phyloP scores from a whole-genome alignment of 75 land plant species.

The Pinus tabuliformis region DNA sequence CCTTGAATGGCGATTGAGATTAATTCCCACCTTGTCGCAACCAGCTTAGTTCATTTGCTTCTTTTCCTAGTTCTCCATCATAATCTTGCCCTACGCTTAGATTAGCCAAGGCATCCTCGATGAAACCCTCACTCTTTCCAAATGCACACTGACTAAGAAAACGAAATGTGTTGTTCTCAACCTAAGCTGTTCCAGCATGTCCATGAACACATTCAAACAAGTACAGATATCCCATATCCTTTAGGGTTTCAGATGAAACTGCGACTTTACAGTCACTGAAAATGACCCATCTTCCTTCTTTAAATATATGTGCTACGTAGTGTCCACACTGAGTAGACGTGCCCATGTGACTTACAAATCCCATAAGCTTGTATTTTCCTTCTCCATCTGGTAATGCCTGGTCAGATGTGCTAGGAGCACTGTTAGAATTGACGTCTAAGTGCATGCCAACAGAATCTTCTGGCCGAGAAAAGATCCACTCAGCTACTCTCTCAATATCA shows the following conservation, averaged over 20 bases:
- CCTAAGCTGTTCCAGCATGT: neutral
- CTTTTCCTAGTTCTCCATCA: too few relatives aligned
- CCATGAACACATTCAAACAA: constrained; percentile 68
- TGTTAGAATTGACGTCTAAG: constrained; percentile 48
- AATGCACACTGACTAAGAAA: too few relatives aligned
- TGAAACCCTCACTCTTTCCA: too few relatives aligned
- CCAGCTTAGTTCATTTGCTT: too few relatives aligned
- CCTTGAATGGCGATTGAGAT: too few relatives aligned
- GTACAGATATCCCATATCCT: constrained; percentile 97
- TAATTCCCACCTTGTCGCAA: too few relatives aligned
- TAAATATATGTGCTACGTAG: constrained; percentile 89
- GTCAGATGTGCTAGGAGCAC: constrained; percentile 17
- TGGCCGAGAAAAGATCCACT: constrained; percentile 93
- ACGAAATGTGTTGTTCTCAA: too few relatives aligned
- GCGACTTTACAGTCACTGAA: constrained; percentile 95
- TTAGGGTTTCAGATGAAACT: constrained; percentile 84
- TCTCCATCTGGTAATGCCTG: constrained; percentile 72
- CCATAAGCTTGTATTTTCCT: constrained; percentile 90
- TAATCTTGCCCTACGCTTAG: too few relatives aligned
- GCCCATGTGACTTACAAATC: constrained; percentile 94
- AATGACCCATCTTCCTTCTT: constrained; percentile 95
- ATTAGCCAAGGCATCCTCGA: too few relatives aligned
- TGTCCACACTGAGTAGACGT: constrained; percentile 98
- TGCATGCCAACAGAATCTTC: constrained; percentile 52
- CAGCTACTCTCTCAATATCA: constrained; percentile 88